These are phyloP conservation scores for Colletotrichum sp. DNA, from an alignment of 2,329 filamentous ascomycete species.

Conservation along the genomic window DNA sequence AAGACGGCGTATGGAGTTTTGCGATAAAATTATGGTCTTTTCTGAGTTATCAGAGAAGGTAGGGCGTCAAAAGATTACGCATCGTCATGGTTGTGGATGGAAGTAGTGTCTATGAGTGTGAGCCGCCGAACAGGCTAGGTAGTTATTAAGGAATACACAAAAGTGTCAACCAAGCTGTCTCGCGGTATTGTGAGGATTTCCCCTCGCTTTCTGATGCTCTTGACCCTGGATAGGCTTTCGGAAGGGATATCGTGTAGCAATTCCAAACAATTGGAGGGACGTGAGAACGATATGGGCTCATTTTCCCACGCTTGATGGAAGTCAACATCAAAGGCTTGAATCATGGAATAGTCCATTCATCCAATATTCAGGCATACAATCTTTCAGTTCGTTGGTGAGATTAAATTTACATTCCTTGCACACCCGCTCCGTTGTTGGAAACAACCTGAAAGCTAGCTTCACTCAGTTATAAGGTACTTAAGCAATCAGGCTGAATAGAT, in stretches of 20 bases:
- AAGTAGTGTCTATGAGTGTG: neutral
- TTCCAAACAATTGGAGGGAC: neutral
- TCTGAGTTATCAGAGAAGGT: neutral
- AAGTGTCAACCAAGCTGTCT: neutral
- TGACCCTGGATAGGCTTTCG: neutral
- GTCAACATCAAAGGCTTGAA: fast-evolving
- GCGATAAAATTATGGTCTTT: conserved; percentile 6
- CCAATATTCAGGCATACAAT: neutral
- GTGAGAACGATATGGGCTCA: neutral
- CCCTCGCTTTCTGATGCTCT: neutral
- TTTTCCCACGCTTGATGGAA: neutral
- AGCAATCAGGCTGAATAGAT: no score
- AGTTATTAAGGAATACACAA: conserved; percentile 7
- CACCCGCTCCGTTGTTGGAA: no score
- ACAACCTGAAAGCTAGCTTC: neutral
- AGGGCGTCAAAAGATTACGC: conserved; percentile 1
- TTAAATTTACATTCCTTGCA: neutral
- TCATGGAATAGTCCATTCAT: neutral
- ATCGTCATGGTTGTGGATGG: neutral
- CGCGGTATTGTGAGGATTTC: neutral
- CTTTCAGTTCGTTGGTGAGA: neutral
- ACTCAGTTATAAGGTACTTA: no score
- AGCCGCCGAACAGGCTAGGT: neutral
- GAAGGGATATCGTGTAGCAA: neutral
- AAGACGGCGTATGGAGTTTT: conserved; percentile 18